Conservation (phyloP, 192 early-diverging fungal genomes). For the Mortierella hygrophila region DNA sequence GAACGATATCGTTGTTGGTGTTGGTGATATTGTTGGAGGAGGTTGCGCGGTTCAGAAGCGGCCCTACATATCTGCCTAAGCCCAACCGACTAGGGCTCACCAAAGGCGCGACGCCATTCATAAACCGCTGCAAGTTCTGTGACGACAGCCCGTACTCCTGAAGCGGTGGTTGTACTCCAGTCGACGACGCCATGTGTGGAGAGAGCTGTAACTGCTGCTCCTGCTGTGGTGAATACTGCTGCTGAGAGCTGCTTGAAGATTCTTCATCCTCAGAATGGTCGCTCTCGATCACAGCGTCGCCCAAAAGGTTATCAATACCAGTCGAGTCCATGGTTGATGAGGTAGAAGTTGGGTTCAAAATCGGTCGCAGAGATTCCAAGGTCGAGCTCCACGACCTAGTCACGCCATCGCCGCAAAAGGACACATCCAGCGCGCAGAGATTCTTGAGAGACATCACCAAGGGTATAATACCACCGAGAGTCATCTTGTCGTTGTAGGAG, state of each 20-base stretch:
- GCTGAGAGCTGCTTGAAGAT: not conserved
- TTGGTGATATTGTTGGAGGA: not conserved
- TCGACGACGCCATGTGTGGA: not conserved
- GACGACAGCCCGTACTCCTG: not conserved
- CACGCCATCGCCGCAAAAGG: conserved; percentile 49
- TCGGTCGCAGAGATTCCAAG: conserved; percentile 9
- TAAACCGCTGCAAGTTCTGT: conserved; percentile 2
- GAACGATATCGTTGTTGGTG: not conserved
- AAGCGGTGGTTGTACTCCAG: not conserved
- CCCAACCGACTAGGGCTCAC: not conserved
- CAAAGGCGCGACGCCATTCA: not conserved
- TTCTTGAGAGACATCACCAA: conserved; percentile 43
- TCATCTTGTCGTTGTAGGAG: conserved; percentile 50
- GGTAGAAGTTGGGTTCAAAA: not conserved
- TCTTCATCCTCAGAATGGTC: conserved; percentile 14
- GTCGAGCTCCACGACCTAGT: conserved; percentile 33
- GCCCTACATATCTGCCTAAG: conserved; percentile 11
- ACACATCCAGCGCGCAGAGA: conserved; percentile 42
- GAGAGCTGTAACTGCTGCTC: not conserved
- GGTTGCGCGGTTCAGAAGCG: not conserved
- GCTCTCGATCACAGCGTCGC: not conserved
- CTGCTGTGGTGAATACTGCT: not conserved
- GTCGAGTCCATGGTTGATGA: not conserved
- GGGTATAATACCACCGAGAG: conserved; percentile 39
- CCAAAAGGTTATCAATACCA: not conserved